Percentiles rank a stretch among this genome's conserved stretches.
Conservation (phyloP, 2,329 filamentous ascomycete species). For the Penicillium sp. region DNA sequence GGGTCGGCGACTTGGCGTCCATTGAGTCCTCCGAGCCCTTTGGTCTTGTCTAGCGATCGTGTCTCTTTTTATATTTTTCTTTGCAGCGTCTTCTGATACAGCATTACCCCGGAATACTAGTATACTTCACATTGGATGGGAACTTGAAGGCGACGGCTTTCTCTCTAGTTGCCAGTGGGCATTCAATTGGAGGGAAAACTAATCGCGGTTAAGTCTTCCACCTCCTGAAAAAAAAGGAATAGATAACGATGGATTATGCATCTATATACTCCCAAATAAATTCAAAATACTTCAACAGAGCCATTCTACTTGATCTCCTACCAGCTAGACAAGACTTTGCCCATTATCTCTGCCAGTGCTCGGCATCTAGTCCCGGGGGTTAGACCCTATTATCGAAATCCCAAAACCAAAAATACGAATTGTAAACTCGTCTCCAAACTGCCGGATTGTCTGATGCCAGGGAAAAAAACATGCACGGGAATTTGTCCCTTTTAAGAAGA, state of each 20-base stretch:
- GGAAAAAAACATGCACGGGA: neutral
- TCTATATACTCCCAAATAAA: neutral
- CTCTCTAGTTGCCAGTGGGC: neutral
- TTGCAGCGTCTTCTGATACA: slow-evolving; percentile 15
- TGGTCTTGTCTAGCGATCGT: slow-evolving; percentile 23
- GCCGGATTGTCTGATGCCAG: neutral
- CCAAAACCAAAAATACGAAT: slow-evolving; percentile 2
- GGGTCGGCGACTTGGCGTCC: slow-evolving; percentile 17
- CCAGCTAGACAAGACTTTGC: too few species aligned
- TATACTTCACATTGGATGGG: neutral
- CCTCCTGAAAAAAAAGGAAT: neutral
- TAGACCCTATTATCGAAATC: slow-evolving; percentile 1
- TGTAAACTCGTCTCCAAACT: neutral
- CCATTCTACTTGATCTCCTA: too few species aligned
- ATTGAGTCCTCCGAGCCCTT: slow-evolving; percentile 12
- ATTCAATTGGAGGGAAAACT: slow-evolving; percentile 8
- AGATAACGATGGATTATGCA: neutral
- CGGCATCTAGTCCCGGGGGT: neutral
- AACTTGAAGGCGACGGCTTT: neutral
- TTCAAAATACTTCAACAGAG: neutral
- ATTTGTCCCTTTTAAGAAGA: neutral
- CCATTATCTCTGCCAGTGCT: neutral
- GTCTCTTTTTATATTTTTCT: slow-evolving; percentile 5
- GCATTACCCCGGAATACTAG: slow-evolving; percentile 13
- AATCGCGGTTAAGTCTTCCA: slow-evolving; percentile 1